Base-by-base conservation (phyloP, 2,329 filamentous ascomycete species). In the Alternaria dauci region DNA sequence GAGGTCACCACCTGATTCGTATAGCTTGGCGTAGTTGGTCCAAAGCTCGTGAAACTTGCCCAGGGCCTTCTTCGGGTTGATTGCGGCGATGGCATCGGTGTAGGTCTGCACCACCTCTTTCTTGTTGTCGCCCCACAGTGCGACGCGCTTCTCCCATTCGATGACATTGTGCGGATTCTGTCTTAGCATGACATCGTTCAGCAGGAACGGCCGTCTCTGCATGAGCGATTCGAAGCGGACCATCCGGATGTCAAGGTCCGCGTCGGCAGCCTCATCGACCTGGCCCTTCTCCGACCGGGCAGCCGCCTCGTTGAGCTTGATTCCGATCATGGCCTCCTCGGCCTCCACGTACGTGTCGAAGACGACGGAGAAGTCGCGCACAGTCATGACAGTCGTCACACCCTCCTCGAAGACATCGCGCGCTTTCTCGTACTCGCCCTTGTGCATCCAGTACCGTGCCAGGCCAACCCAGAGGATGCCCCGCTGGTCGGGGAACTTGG, bases 341-440 rank as follows among this genome's bases (percentile, higher is more conserved):
- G 97, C 97, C 79, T 99, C 95, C 32, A 92, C 90, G 74, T 98
- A 99, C 0, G 94, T 91, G 78, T 99, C 95, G 71, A 99, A 99
- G 46, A 98, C 90, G 56, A 98, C 87, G 1, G 94, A 96, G 75
- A 99, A 99, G 80, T 99, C 95, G 57, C 95, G 90, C 44, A 99
- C 94, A 2, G 95, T 99, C 94, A 98, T 98, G 65, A 97, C 96
- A 1, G 94, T 98, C 11, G 93, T 97, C 67, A 98, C 92, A 44
- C 92, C 96, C 79, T 98, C 94, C 79, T 99, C 95, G 68, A 97
- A 98, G 4, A 96, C 86, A 77, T 99, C 95, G 66, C 96, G 86
- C 14, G 95, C 94, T 62, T 90, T 90, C 80, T 98, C 96, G 74
- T 97, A 98, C 74, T 91, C 93, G 44, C 94, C 94, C 76, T 89